phyloP scores from a whole-genome alignment of 225 moss, liverwort and hornwort species.

The Straminergon stramineum region DNA sequence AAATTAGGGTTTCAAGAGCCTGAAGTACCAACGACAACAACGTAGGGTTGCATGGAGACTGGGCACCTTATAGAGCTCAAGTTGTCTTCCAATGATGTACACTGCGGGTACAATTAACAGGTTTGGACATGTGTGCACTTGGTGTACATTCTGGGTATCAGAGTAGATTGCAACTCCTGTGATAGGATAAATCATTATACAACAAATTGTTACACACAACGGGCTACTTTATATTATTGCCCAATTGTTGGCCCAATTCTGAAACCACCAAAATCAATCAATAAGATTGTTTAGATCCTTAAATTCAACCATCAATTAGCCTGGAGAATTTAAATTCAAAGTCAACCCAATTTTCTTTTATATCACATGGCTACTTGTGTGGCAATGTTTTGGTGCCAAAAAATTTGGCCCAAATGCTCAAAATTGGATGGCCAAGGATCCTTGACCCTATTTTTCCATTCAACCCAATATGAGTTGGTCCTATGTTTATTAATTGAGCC shows the following conservation, averaged over 20 bases:
- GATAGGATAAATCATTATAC: neutral
- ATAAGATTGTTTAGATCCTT: neutral
- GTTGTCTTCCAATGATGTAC: neutral
- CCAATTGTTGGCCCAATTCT: no score
- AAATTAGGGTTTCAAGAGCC: neutral
- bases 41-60: neutral
- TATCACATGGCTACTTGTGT: neutral
- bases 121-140: neutral
- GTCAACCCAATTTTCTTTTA: neutral
- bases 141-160: neutral
- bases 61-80: neutral
- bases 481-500: neutral
- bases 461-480: accelerated
- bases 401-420: neutral
- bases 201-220: neutral
- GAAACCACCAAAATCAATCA: neutral
- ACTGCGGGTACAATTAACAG: no score
- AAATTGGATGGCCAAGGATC: neutral
- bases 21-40: no score
- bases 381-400: neutral
- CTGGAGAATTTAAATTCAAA: neutral
- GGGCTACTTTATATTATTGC: neutral
- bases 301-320: neutral
- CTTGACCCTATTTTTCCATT: neutral
- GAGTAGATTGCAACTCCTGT: no score